Evolutionary conservation across 1,284 basidiomycete species (phyloP), one percentile per base, ranked within the genome.

Genomic region (Tremellales sp.): DNA sequence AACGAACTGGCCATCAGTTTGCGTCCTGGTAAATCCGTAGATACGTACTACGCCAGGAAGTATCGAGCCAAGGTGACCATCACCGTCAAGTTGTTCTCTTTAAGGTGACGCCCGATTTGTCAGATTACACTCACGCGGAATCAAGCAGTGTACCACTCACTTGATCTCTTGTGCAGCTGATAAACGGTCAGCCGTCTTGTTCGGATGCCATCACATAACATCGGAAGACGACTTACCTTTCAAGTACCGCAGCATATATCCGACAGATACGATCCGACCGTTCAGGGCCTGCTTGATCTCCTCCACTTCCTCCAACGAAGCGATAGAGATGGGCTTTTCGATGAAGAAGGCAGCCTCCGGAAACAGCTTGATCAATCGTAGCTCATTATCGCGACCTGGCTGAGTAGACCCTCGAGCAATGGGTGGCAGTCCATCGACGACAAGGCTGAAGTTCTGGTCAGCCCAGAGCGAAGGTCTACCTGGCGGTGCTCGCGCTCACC

Each of bases 371-470:
- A 91, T 76, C 63, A 96, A 84, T 76, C 90, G 86, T 53, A 86
- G 75, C 75, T 97, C 93, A 57, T 94, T 80, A 70, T 97, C 89
- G 50, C 90, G 84, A 80, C 84, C 96, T 78, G 87, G 87, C 31
- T 91, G 87, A 22, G 92, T 92, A 40, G 84, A 85, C 41, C 91
- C 93, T 60, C 97, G 81, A 68, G 93, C 82, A 68, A 93, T 80
- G 8, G 88, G 89, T 45, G 73, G 77, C 53, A 61, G 43, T 5
- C 59, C 59, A 25, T 52, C 21, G 21, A 46, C 37, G 1, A 52
- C 44, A n/a, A 62, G 49, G n/a, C 48, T 54, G 23, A n/a, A n/a
- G n/a, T n/a, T n/a, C n/a, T n/a, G n/a, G n/a, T n/a, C n/a, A n/a
- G n/a, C n/a, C n/a, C n/a, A n/a, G n/a, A n/a, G n/a, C n/a, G n/a